Conservation (phyloP, 306 rosid species). For the Cucurbita pepo region DNA sequence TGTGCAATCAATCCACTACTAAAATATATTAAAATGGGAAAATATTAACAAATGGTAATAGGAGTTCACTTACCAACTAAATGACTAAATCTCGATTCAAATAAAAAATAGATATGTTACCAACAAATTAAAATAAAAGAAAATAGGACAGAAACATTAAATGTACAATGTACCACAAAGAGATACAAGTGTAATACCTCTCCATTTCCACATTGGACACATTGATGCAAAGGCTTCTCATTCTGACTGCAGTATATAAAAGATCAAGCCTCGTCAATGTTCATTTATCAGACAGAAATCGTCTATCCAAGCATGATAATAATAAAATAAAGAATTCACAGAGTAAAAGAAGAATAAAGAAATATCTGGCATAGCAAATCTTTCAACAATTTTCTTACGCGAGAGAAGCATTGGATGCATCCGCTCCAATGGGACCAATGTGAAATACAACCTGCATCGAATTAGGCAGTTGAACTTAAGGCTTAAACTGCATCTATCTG, state of each 20-base stretch:
- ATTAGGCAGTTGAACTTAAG: slow-evolving; percentile 2
- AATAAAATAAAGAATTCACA: neutral
- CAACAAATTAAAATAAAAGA: neutral
- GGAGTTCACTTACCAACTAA: neutral
- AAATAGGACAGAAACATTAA: neutral
- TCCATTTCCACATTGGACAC: slow-evolving; percentile 7
- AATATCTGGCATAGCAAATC: neutral
- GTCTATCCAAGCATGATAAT: neutral
- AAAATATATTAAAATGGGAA: neutral
- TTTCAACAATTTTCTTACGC: slow-evolving; percentile 18
- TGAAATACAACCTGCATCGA: slow-evolving; percentile 34
- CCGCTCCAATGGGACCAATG: slow-evolving; percentile 10
- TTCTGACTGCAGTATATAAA: neutral
- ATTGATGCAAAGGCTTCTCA: neutral
- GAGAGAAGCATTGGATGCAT: slow-evolving; percentile 22
- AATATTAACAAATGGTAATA: neutral
- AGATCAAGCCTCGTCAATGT: neutral
- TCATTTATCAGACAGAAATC: neutral
- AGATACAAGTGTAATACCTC: neutral
- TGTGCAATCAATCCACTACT: neutral
- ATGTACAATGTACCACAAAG: neutral
- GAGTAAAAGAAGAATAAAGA: neutral
- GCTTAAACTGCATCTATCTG: neutral
- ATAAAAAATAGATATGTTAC: neutral
- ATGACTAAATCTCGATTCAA: neutral